A percentile compares a stretch with the other conserved stretches of the same genome.
Evolutionary conservation across 139 green algal genomes (phyloP).

Genomic region (Limnomonas spitsbergensis): DNA sequence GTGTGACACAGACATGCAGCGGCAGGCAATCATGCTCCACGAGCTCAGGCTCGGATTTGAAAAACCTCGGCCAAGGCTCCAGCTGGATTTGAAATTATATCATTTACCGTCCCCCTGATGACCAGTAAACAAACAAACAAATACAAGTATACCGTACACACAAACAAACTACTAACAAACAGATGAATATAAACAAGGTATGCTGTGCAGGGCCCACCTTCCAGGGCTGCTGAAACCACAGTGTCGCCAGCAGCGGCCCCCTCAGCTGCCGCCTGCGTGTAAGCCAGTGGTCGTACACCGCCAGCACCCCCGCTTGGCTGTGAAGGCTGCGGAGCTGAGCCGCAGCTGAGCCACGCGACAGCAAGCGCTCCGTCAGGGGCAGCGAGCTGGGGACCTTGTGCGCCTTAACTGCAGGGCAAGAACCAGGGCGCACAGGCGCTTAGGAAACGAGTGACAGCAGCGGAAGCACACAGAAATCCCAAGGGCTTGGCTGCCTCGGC

Average conservation of each 20-base stretch:
- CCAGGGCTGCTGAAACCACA: conserved; percentile 43
- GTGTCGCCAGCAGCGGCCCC: conserved; percentile 27
- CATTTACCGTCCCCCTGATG: too few species aligned
- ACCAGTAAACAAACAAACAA: too few species aligned
- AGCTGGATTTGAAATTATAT: too few species aligned
- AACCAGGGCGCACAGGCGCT: too few species aligned
- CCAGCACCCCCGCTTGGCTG: conserved; percentile 14
- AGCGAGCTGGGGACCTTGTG: conserved; percentile 29
- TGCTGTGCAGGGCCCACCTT: conserved; percentile 33
- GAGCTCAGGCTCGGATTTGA: too few species aligned
- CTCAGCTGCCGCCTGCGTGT: conserved; percentile 20
- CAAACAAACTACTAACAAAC: background rate
- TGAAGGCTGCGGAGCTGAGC: conserved; percentile 17
- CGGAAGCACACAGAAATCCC: too few species aligned
- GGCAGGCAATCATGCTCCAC: too few species aligned
- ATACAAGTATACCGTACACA: background rate
- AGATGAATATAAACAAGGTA: background rate
- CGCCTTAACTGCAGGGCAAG: conserved; percentile 20
- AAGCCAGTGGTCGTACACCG: conserved; percentile 46
- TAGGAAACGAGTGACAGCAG: background rate
- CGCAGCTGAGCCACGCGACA: conserved; percentile 21
- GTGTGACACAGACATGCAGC: too few species aligned
- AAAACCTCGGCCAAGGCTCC: too few species aligned
- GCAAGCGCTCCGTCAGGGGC: conserved; percentile 26
- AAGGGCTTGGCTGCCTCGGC: too few species aligned